phyloP scores from a whole-genome alignment of 1,284 basidiomycete species.

The Porodaedalea pini region DNA sequence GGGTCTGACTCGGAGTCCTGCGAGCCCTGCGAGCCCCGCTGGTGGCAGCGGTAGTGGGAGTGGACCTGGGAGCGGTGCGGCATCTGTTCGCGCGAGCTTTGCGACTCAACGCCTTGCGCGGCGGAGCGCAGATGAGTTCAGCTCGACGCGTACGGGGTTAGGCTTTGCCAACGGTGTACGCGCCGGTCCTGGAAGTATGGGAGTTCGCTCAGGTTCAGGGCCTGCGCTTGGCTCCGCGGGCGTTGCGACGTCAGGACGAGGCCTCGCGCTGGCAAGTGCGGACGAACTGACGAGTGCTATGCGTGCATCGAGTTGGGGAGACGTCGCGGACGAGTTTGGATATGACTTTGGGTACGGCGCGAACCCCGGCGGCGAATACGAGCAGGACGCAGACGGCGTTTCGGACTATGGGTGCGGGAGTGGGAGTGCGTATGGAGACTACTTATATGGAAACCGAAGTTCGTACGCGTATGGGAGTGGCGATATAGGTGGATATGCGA shows the following conservation, averaged over 20 bases:
- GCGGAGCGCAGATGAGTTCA: conserved; percentile 13
- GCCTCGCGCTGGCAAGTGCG: conserved; percentile 9
- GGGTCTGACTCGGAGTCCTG: neutral
- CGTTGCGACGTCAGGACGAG: neutral
- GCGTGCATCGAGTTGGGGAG: conserved; percentile 19
- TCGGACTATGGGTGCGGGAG: conserved; percentile 5
- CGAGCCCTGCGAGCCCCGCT: neutral
- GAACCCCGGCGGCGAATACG: neutral
- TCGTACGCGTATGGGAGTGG: neutral
- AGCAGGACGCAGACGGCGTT: neutral
- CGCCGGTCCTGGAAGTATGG: neutral
- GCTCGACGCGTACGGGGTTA: conserved; percentile 1
- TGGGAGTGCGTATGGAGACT: conserved; percentile 7
- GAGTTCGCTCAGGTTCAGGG: conserved; percentile 8
- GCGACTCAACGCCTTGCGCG: conserved; percentile 11
- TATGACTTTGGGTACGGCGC: conserved; percentile 13
- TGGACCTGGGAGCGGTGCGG: neutral
- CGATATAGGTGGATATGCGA: neutral
- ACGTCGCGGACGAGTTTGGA: conserved; percentile 10
- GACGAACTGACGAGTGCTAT: conserved; percentile 17
- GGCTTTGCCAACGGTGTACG: neutral
- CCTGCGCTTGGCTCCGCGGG: conserved; percentile 1
- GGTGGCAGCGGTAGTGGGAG: neutral
- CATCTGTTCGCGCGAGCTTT: conserved; percentile 5
- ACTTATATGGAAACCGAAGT: neutral